Base-by-base conservation (phyloP, 306 rosid genomes). In the Fragaria ananassa region DNA sequence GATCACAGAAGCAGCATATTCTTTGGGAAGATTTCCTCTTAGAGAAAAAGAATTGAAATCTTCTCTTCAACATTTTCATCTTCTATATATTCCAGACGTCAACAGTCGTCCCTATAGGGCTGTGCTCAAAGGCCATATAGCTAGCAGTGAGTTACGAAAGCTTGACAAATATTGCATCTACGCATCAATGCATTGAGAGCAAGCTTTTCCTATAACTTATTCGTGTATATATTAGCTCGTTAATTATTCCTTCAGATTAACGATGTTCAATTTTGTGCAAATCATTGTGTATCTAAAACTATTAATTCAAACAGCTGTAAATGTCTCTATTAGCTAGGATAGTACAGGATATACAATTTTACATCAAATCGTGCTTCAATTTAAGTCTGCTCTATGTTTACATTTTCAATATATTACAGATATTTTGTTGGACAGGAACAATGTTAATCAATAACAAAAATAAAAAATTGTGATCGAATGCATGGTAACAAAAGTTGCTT, bases 381-480 rank as follows among this genome's bases (percentile, higher is more conserved):
- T 45, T n/a, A 18, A 42, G 21, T 65, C 14, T 35, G 19, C 8
- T 13, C 25, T 8, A n/a, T 19, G 34, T 25, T 75, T 35, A 6
- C 10, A 42, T 37, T 23, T 29, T 34, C 4, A 0, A 47, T 75
- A 6, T 37, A n/a, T 21, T 65, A 39, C 51, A 35, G 34, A 37
- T 14, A 66, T 66, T 21, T 8, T n/a, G 10, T 65, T 47, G 15
- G 39, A 34, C 66, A 66, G 9, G 23, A 65, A 35, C 46, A 31
- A 15, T 14, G 66, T 19, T 45, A 34, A 13, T 57, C 41, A 64
- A 6, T 17, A 17, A 50, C 27, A n/a, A 47, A 15, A 14, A 62
- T 15, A 12, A 61, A 12, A 61, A 67, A 21, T 27, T 66, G 44
- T 51, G 50, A 78, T 70, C 47, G 46, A 1, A 77, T 77, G 77